Evolutionary conservation across 176 grass and related monocot genomes (phyloP), one percentile per base, ranked within the genome.

Genomic region (Musa schizocarpa): DNA sequence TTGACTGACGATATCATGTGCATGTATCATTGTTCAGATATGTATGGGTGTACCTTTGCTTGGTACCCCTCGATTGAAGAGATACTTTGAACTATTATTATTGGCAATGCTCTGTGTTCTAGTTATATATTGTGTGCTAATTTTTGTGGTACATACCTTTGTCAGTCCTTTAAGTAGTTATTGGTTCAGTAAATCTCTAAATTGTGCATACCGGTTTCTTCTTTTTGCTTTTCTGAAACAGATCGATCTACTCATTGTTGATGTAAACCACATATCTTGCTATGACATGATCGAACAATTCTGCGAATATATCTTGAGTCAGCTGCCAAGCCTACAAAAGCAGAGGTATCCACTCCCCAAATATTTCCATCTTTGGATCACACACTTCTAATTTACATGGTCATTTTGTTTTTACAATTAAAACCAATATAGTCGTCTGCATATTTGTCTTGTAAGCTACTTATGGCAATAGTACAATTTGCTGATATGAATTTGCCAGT

Each of bases 241-340:
- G 94, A 89, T 91, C 71, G 94, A 97, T 72, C 88, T 72, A 9
- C 63, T 93, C 69, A 89, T 91, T 54, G 43, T 85, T 50, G 90
- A 91, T 82, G 91, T 87, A 79, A 97, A 97, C 74, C 88, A 82
- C 76, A 59, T 85, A 54, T 97, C 86, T 19, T 93, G 88, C 75
- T 97, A 93, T 62, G 87, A 91, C 74, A 87, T 83, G 77, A 97
- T 97, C 20, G 94, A 97, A 68, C 74, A 91, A 64, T 93, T 78
- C 64, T 97, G 88, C 2, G 83, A 86, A 54, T 80, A 84, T 71
- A 80, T 97, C 77, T 81, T 76, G 78, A 97, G 83, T 75, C 84
- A 84, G 81, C 94, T 97, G 78, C 83, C 83, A 57, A 72, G 50
- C 79, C 43, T 97, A 52, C 83, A 93, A 77, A 97, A 97, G 63